These are phyloP conservation scores for Incumbomyces lentus DNA, from an alignment of 2,329 filamentous ascomycete species.

Conservation along the genomic window DNA sequence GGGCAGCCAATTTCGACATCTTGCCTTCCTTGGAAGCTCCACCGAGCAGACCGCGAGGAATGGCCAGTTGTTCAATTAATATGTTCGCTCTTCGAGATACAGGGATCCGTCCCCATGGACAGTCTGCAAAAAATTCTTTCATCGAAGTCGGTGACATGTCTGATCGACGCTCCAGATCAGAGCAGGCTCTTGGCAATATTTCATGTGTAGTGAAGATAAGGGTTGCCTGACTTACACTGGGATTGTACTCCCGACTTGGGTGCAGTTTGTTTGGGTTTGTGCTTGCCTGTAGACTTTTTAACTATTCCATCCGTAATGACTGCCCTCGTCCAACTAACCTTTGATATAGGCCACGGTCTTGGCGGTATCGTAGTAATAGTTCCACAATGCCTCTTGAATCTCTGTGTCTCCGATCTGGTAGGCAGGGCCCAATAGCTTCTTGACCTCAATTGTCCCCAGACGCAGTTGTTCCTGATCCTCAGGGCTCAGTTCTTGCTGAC, in stretches of 20 bases:
- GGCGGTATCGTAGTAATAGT: slow-evolving; percentile 89
- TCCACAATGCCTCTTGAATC: slow-evolving; percentile 83
- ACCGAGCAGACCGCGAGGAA: slow-evolving; percentile 62
- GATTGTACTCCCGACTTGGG: slow-evolving; percentile 1
- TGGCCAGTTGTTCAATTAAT: slow-evolving; percentile 50
- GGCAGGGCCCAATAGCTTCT: slow-evolving; percentile 53
- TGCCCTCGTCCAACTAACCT: slow-evolving; percentile 37
- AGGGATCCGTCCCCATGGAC: slow-evolving; percentile 73
- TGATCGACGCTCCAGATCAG: slow-evolving; percentile 6
- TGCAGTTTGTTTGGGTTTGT: slow-evolving; percentile 14
- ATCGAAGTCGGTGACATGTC: slow-evolving; percentile 32
- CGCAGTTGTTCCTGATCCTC: slow-evolving; percentile 49
- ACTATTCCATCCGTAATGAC: not conserved
- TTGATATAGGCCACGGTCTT: slow-evolving; percentile 75
- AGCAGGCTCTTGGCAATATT: slow-evolving; percentile 1
- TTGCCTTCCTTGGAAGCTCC: slow-evolving; percentile 60
- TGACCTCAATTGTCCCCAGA: slow-evolving; percentile 56
- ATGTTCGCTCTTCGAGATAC: slow-evolving; percentile 51
- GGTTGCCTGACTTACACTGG: slow-evolving; percentile 6
- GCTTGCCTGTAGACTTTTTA: slow-evolving; percentile 10
- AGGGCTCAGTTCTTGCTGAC: slow-evolving; percentile 25
- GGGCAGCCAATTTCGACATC: slow-evolving; percentile 78
- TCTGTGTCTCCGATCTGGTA: slow-evolving; percentile 56
- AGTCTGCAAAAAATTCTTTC: slow-evolving; percentile 64
- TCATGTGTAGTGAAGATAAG: not conserved